These are phyloP conservation scores for Lichtheimia hyalospora DNA, from an alignment of 371 early-diverging fungal species.

Conservation along the genomic window DNA sequence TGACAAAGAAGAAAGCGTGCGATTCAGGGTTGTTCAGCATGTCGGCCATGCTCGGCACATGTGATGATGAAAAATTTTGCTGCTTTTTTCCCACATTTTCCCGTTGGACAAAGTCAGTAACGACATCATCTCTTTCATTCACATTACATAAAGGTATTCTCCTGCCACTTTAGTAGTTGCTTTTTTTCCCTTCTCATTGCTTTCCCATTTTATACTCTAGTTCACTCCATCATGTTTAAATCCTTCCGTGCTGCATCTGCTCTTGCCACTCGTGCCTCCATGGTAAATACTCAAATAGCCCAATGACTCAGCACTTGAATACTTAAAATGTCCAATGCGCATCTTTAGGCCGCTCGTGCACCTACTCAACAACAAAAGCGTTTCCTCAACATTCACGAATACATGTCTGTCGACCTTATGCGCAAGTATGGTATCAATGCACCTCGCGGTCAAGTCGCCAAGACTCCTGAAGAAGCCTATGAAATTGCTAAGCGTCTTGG, in stretches of 20 bases:
- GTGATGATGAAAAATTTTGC: constrained; percentile 6
- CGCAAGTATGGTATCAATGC: constrained; percentile 89
- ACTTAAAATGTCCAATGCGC: background rate
- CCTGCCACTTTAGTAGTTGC: background rate
- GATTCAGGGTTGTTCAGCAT: no score
- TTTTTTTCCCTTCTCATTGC: background rate
- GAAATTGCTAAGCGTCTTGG: constrained; percentile 82
- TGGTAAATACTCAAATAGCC: constrained; percentile 40
- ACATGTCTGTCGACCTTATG: constrained; percentile 90
- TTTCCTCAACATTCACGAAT: constrained; percentile 96
- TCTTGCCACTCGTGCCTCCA: constrained; percentile 49
- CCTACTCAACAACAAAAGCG: constrained; percentile 72
- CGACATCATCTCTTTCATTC: background rate
- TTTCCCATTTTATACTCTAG: background rate
- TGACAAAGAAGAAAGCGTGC: background rate
- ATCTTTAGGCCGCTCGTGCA: constrained; percentile 47
- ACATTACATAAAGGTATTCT: constrained; percentile 2
- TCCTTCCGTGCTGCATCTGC: constrained; percentile 55
- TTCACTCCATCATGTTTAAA: constrained; percentile 47
- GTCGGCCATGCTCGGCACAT: constrained; percentile 12
- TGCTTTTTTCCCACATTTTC: constrained; percentile 10
- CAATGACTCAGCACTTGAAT: background rate
- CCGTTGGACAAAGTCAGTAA: constrained; percentile 1
- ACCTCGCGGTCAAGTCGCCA: constrained; percentile 90
- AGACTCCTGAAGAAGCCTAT: constrained; percentile 86